Percentiles rank a stretch among this genome's conserved stretches.
Conservation (phyloP, 495 filamentous ascomycete species). For the Delitschia confertaspora region DNA sequence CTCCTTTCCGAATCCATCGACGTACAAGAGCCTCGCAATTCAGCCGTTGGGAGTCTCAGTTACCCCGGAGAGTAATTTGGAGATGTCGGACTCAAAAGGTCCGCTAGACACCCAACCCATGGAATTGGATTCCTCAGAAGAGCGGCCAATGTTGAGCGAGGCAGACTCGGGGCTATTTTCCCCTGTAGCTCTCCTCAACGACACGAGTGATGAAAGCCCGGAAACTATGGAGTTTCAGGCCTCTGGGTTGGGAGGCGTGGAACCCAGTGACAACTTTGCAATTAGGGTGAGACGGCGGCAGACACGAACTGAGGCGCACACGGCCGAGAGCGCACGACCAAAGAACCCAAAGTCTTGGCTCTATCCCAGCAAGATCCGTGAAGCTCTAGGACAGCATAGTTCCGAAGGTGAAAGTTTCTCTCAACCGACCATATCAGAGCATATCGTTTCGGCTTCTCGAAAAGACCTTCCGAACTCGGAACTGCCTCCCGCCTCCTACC, state of each 20-base stretch:
- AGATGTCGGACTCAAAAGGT: neutral
- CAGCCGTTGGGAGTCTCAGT: constrained; percentile 16
- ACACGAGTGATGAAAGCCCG: constrained; percentile 4
- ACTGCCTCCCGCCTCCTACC: constrained; percentile 31
- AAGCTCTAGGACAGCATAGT: constrained; percentile 10
- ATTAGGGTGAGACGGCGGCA: constrained; percentile 47
- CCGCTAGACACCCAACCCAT: constrained; percentile 1
- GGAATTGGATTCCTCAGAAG: neutral
- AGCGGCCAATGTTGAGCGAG: constrained; percentile 1
- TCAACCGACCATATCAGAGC: constrained; percentile 17
- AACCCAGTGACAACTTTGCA: constrained; percentile 58
- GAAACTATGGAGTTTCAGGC: constrained; percentile 43
- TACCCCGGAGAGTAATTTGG: neutral
- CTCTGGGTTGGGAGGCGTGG: constrained; percentile 56
- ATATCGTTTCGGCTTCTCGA: constrained; percentile 25
- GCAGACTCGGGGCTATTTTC: constrained; percentile 15
- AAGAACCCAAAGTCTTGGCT: constrained; percentile 4
- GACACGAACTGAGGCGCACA: constrained; percentile 5
- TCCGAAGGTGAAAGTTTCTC: neutral
- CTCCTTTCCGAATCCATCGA: neutral
- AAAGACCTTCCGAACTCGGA: constrained; percentile 29
- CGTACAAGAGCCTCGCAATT: constrained; percentile 9
- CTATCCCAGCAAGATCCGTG: constrained; percentile 13
- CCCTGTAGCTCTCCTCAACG: constrained; percentile 1
- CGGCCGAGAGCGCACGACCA: neutral